Conservation (phyloP, 1,139 yeast species). For the Yamadazyma mexicana region DNA sequence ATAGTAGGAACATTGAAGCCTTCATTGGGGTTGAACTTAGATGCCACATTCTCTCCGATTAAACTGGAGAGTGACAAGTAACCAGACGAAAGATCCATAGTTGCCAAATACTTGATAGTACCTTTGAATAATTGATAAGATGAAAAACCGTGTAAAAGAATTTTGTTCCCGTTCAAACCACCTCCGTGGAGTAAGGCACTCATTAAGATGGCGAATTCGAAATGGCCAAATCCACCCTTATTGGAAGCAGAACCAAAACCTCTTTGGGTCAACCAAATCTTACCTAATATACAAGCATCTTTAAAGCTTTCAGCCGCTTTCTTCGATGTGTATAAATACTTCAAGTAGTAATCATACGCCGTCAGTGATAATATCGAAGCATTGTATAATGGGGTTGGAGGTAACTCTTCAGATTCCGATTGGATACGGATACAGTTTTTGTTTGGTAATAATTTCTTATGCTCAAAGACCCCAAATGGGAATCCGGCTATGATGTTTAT, state of each 20-base stretch:
- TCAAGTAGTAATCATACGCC: constrained; percentile 66
- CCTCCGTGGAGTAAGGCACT: constrained; percentile 86
- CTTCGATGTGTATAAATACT: constrained; percentile 71
- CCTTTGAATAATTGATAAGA: constrained; percentile 93
- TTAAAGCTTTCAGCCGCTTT: constrained; percentile 80
- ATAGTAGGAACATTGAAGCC: constrained; percentile 73
- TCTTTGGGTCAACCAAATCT: constrained; percentile 87
- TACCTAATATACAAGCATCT: constrained; percentile 85
- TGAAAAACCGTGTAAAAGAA: constrained; percentile 82
- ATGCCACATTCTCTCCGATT: constrained; percentile 45
- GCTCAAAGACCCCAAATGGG: constrained; percentile 69
- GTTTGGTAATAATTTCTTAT: constrained; percentile 75
- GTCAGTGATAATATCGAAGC: constrained; percentile 73
- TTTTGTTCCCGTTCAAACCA: constrained; percentile 70
- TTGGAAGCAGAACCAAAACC: constrained; percentile 66
- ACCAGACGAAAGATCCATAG: constrained; percentile 67
- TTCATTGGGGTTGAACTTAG: constrained; percentile 54
- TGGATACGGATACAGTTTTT: constrained; percentile 78
- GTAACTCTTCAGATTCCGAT: constrained; percentile 44
- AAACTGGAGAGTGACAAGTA: constrained; percentile 66
- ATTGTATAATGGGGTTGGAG: constrained; percentile 86
- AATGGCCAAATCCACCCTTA: constrained; percentile 87
- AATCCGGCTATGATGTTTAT: constrained; percentile 74
- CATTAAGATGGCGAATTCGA: constrained; percentile 82
- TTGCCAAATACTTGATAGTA: constrained; percentile 75